phyloP scores from a whole-genome alignment of 345 rosid species.

The Lagerstroemia speciosa region DNA sequence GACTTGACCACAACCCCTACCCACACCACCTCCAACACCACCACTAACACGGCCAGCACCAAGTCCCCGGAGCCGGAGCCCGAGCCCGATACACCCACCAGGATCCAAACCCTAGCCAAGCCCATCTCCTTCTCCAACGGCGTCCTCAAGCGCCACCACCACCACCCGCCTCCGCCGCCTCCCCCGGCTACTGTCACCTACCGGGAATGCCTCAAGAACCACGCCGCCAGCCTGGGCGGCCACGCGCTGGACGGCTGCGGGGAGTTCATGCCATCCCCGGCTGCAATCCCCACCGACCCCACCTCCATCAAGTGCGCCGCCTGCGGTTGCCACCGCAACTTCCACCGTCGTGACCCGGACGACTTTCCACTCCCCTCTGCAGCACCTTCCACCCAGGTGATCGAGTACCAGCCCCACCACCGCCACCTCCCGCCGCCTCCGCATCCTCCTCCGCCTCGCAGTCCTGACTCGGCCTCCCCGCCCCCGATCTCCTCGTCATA shows the following conservation, averaged over 20 bases:
- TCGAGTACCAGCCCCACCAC: slow-evolving; percentile 26
- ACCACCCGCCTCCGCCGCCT: slow-evolving; percentile 3
- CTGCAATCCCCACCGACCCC: slow-evolving; percentile 11
- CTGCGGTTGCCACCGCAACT: slow-evolving; percentile 48
- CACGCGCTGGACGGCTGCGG: slow-evolving; percentile 51
- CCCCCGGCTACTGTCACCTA: slow-evolving; percentile 1
- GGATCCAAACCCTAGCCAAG: neutral
- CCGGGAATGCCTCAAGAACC: slow-evolving; percentile 21
- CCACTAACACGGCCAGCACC: slow-evolving; percentile 4
- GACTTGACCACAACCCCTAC: slow-evolving; percentile 12
- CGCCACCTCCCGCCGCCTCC: slow-evolving; percentile 12
- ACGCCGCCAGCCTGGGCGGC: slow-evolving; percentile 44
- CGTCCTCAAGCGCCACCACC: slow-evolving; percentile 12
- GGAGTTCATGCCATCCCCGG: slow-evolving; percentile 37
- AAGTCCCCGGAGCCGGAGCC: slow-evolving; percentile 11
- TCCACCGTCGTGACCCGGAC: slow-evolving; percentile 31
- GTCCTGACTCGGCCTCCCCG: slow-evolving; percentile 21
- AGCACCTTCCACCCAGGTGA: slow-evolving; percentile 4
- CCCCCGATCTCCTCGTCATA: slow-evolving; percentile 31
- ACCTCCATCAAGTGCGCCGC: slow-evolving; percentile 41
- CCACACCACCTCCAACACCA: slow-evolving; percentile 2
- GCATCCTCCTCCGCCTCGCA: slow-evolving; percentile 15
- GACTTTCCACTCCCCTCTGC: neutral
- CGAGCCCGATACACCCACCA: slow-evolving; percentile 8
- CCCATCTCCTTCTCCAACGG: slow-evolving; percentile 12